Base-by-base conservation (phyloP, 306 rosid species). In the Lotus japonicus region DNA sequence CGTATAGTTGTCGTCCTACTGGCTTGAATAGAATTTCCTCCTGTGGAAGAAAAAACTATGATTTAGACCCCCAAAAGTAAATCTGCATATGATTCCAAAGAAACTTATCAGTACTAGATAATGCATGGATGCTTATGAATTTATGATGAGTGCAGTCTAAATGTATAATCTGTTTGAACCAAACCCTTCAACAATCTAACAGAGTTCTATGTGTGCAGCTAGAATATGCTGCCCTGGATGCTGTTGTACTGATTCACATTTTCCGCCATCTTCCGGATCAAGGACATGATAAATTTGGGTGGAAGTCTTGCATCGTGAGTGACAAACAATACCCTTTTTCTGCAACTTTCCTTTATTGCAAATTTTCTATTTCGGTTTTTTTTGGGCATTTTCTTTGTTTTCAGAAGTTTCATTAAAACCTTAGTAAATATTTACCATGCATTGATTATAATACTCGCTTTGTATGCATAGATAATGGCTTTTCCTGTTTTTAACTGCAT, bases 141-240 rank as follows among this genome's bases (percentile, higher is more conserved):
- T 58, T 17, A 38, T 49, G 19, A 36, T 56, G 31, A 39, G 8
- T 35, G 26, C 46, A 28, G 14, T 60, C 1, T 21, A 21, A 21
- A 21, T 21, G 23, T 26, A 19, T 31, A 60, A 42, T 64, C 66
- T 7, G 18, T 60, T 59, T 61, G 16, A 56, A 67, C 62, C 19
- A 4, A 60, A 16, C 36, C 44, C 54, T 17, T 71, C 36, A 70
- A 36, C 33, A 60, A 66, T 63, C 74, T 65, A 39, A 48, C 5
- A 14, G 38, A n/a, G 31, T 74, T 52, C 52, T 41, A 3, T 64
- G 15, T 66, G 60, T 78, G 79, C 91, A 95, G 99, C 84, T 95
- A 49, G 97, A 95, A 77, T 90, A 95, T 73, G 99, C 99, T 49
- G 97, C 99, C 35, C 84, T 95, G 60, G 99, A 90, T 76, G 99